These are phyloP conservation scores for Mortierella sp. DNA, from an alignment of 371 early-diverging fungal species.

Conservation along the genomic window DNA sequence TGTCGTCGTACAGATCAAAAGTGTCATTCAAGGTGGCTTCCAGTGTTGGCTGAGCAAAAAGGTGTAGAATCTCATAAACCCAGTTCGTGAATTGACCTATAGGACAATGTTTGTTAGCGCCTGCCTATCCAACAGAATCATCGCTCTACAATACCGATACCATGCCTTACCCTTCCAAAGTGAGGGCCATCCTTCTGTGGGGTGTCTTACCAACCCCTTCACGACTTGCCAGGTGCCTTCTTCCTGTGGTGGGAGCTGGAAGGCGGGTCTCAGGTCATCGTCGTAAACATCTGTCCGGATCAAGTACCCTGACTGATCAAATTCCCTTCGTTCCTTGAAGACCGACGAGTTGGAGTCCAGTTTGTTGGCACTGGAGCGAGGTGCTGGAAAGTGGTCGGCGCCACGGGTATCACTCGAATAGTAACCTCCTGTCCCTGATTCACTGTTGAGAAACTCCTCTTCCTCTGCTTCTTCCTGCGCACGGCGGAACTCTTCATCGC, in stretches of 20 bases:
- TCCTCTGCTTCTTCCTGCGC: conserved; percentile 41
- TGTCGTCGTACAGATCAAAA: conserved; percentile 82
- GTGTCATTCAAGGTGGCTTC: conserved; percentile 79
- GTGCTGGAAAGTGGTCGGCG: conserved; percentile 46
- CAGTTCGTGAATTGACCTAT: conserved; percentile 78
- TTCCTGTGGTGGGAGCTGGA: conserved; percentile 70
- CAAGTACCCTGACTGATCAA: conserved; percentile 71
- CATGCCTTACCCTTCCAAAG: conserved; percentile 71
- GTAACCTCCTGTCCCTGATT: conserved; percentile 30
- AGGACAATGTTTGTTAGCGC: too few relatives aligned
- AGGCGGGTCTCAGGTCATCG: conserved; percentile 63
- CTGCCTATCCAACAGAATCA: too few relatives aligned
- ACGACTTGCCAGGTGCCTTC: conserved; percentile 68
- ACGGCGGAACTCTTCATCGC: conserved; percentile 48
- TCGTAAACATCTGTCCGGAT: conserved; percentile 67
- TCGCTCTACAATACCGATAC: too few relatives aligned
- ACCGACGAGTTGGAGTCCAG: conserved; percentile 48
- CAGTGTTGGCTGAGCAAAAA: conserved; percentile 76
- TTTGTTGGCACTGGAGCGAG: conserved; percentile 23
- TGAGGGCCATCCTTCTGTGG: conserved; percentile 72
- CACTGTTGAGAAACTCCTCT: conserved; percentile 31
- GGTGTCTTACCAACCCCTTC: conserved; percentile 61
- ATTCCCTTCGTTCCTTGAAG: conserved; percentile 35
- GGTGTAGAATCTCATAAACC: conserved; percentile 76
- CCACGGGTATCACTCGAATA: conserved; percentile 24